These are phyloP conservation scores for Chaetomium fimeti DNA, from an alignment of 495 filamentous ascomycete genomes.

Conservation along the genomic window DNA sequence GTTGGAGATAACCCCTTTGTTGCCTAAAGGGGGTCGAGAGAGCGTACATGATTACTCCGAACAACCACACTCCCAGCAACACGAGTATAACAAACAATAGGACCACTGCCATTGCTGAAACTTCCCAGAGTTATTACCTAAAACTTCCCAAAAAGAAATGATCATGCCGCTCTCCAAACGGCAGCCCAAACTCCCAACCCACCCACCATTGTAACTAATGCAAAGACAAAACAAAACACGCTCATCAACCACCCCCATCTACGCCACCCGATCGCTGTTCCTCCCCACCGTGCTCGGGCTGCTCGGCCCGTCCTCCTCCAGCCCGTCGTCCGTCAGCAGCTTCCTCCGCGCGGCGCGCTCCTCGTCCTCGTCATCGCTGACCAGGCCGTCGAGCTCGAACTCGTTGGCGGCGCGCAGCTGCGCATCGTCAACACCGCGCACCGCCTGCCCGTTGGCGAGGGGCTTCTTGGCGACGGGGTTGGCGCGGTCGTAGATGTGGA, in stretches of 20 bases:
- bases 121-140: no score
- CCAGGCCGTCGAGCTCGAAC: conserved; percentile 86
- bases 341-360: conserved; percentile 43
- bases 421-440: conserved; percentile 40
- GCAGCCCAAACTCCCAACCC: background rate
- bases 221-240: background rate
- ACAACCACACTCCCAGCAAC: background rate
- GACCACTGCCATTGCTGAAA: no score
- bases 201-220: background rate
- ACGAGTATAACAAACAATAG: no score
- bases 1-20: background rate
- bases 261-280: conserved; percentile 29
- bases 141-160: background rate
- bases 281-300: conserved; percentile 44
- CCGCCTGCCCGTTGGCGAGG: conserved; percentile 24
- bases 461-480: conserved; percentile 29
- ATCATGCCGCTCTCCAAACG: background rate
- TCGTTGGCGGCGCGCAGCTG: conserved; percentile 73
- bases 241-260: background rate
- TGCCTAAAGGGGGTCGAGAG: background rate
- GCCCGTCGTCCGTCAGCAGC: conserved; percentile 35
- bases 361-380: conserved; percentile 77
- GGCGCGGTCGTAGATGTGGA: conserved; percentile 72
- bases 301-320: conserved; percentile 35
- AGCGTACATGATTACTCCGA: no score